These are phyloP conservation scores for Penicillium robsamsonii DNA, from an alignment of 495 filamentous ascomycete genomes.

Conservation along the genomic window DNA sequence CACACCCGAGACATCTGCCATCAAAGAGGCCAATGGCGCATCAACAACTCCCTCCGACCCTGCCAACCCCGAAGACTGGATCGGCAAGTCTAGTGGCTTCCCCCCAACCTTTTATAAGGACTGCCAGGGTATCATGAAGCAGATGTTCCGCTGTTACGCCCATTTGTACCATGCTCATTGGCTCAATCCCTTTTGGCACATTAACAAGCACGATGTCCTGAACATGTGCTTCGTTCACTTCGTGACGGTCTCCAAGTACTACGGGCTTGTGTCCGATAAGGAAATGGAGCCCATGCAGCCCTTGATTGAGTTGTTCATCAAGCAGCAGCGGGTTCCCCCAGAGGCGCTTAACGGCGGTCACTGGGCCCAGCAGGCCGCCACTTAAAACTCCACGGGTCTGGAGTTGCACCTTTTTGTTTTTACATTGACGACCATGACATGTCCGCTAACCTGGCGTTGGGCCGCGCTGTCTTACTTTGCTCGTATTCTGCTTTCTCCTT, in stretches of 20 bases:
- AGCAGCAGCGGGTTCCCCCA: slow-evolving; percentile 75
- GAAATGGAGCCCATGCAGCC: slow-evolving; percentile 94
- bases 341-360: slow-evolving; percentile 55
- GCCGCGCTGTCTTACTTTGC: slow-evolving; percentile 25
- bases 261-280: slow-evolving; percentile 75
- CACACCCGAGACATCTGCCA: slow-evolving; percentile 55
- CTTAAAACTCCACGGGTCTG: slow-evolving; percentile 30
- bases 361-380: slow-evolving; percentile 45
- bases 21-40: slow-evolving; percentile 54
- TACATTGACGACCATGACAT: slow-evolving; percentile 28
- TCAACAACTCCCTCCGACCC: slow-evolving; percentile 48
- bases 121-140: slow-evolving; percentile 86
- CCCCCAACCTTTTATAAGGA: slow-evolving; percentile 81
- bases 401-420: slow-evolving; percentile 18
- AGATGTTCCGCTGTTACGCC: slow-evolving; percentile 96
- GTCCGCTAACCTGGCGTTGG: slow-evolving; percentile 45
- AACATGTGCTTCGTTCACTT: slow-evolving; percentile 97
- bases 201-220: slow-evolving; percentile 78
- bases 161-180: slow-evolving; percentile 88
- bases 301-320: slow-evolving; percentile 83
- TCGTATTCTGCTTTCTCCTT: slow-evolving; percentile 23
- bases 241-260: slow-evolving; percentile 79
- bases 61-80: slow-evolving; percentile 62
- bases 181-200: slow-evolving; percentile 77
- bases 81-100: slow-evolving; percentile 86